Base-by-base conservation (phyloP, 768 basidiomycete genomes). In the Collybiopsis luxurians region DNA sequence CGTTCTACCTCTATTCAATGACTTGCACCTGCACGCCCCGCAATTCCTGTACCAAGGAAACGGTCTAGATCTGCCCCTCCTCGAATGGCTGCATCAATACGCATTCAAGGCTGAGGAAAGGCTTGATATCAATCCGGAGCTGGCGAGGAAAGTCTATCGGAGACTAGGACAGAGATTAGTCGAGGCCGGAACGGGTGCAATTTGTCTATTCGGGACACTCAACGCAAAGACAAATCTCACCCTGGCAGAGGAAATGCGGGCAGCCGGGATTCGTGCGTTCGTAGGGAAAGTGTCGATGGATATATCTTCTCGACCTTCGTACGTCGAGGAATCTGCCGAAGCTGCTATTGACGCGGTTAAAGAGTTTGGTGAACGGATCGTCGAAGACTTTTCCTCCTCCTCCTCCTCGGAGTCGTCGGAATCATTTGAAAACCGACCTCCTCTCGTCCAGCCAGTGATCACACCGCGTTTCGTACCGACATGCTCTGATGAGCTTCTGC, bases 271-370 rank as follows among this genome's bases (percentile, higher is more conserved):
- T 17, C 77, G 94, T 30, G 90, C 85, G 0, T 90, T 89, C 60
- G 79, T 96, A n/a, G 94, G 93, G 17, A 96, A 95, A 67, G 74
- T 96, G 11, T 92, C 91, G 0, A 95, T 95, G 93, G 92, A 94
- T 67, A 84, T 82, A 24, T 90, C 87, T 5, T 82, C 84, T 4
- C 78, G 85, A 1, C 79, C 84, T 0, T 80, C 86, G 0, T 95
- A 95, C 69, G 74, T 81, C 44, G 93, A 95, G 65, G 57, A 76
- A 0, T 83, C 87, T 1, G 64, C 79, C 2, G 60, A 72, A 5
- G 70, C 69, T 23, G 77, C 91, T 5, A 74, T 85, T 21, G 59
- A 66, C 4, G 73, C 85, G 1, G 85, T 85, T 0, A 57, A 69
- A 10, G 73, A 76, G 0, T 95, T 94, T 62, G 78, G 87, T 43